Conservation (phyloP, 306 rosid genomes). For the Pyrus pyrifolia region DNA sequence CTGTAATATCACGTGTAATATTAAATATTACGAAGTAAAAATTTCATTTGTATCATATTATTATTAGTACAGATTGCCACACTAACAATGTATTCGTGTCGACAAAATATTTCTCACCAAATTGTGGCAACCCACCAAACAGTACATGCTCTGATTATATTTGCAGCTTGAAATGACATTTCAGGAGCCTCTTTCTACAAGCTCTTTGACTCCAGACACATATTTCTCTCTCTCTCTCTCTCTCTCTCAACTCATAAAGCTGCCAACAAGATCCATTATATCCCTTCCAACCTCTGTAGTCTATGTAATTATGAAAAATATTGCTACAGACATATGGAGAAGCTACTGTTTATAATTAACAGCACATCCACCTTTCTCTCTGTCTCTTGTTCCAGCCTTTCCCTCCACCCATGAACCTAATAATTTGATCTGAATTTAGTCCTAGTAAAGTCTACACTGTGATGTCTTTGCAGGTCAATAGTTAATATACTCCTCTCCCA, state of each 20-base stretch:
- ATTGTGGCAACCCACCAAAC: slow-evolving; percentile 22
- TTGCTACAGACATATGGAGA: not conserved
- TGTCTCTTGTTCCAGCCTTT: not conserved
- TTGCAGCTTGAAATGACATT: slow-evolving; percentile 62
- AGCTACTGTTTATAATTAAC: not conserved
- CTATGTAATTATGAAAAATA: not conserved
- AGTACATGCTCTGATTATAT: slow-evolving; percentile 29
- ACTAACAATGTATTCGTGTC: not conserved
- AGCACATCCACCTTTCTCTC: not conserved
- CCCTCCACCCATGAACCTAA: not conserved
- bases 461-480: not conserved
- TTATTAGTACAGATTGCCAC: not conserved
- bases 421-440: not conserved
- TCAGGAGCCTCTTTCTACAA: slow-evolving; percentile 9
- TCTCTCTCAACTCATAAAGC: slow-evolving; percentile 18
- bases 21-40: too few relatives aligned
- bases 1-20: not conserved
- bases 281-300: slow-evolving; percentile 13
- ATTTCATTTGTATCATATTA: too few relatives aligned
- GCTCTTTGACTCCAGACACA: slow-evolving; percentile 3
- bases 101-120: not conserved
- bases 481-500: not conserved
- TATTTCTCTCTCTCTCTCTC: not conserved
- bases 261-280: slow-evolving; percentile 49
- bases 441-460: not conserved